phyloP scores from a whole-genome alignment of 306 rosid species.

The Biancaea sappan region DNA sequence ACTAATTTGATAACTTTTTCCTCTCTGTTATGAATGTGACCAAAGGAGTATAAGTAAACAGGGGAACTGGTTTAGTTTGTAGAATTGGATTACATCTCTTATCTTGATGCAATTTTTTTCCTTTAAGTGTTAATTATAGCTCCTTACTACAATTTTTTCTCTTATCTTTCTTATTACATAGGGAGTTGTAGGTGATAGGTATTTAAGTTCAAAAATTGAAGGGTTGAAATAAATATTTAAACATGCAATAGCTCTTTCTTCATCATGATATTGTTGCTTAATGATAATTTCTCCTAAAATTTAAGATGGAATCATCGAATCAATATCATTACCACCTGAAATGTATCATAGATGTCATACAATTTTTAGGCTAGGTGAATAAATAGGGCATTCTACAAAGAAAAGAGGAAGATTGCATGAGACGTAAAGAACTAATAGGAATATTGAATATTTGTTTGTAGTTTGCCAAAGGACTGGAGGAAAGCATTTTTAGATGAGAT shows the following conservation, averaged over 20 bases:
- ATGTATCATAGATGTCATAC: not conserved
- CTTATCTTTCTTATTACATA: not conserved
- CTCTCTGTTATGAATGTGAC: not conserved
- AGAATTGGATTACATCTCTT: not conserved
- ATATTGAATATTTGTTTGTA: no score
- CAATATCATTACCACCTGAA: not conserved
- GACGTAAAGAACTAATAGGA: not conserved
- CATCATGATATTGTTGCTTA: constrained; percentile 8
- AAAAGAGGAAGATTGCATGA: constrained; percentile 14
- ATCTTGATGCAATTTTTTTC: not conserved
- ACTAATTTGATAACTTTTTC: not conserved
- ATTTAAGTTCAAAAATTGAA: not conserved
- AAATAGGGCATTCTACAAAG: not conserved
- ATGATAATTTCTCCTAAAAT: not conserved
- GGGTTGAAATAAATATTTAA: not conserved
- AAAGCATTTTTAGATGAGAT: constrained; percentile 2
- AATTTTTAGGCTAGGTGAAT: not conserved
- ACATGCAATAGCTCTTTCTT: not conserved
- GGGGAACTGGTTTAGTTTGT: not conserved
- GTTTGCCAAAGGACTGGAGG: constrained; percentile 1
- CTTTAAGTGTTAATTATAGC: not conserved
- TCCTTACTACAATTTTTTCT: not conserved
- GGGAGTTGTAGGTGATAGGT: not conserved
- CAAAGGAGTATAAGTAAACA: not conserved
- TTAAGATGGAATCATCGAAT: constrained; percentile 7